These are phyloP conservation scores for Zygosaccharomyces lentus DNA, from an alignment of 805 yeast species.

Conservation along the genomic window DNA sequence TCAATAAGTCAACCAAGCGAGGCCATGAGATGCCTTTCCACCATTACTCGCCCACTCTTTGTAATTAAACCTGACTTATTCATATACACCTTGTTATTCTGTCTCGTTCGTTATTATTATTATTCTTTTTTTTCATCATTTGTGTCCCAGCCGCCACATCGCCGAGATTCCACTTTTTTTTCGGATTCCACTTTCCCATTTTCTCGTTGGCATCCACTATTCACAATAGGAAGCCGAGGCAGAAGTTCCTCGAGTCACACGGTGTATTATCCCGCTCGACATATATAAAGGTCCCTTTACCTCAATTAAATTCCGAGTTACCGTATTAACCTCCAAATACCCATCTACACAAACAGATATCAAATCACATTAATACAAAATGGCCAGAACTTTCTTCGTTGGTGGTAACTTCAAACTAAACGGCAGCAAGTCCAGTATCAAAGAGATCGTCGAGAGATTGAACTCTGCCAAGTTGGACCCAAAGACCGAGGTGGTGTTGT, in stretches of 20 bases:
- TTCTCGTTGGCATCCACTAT: slow-evolving; percentile 2
- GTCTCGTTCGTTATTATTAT: background rate
- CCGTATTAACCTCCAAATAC: background rate
- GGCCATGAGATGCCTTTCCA: too few species aligned
- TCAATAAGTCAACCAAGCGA: too few species aligned
- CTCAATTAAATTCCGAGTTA: background rate
- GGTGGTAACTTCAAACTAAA: slow-evolving; percentile 99
- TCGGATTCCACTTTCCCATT: slow-evolving; percentile 6
- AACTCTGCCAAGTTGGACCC: slow-evolving; percentile 72
- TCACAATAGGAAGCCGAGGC: background rate
- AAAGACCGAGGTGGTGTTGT: slow-evolving; percentile 86
- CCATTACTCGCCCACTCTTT: too few species aligned
- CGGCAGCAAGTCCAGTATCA: slow-evolving; percentile 85
- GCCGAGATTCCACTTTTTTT: slow-evolving; percentile 9
- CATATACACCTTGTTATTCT: too few species aligned
- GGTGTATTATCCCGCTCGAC: background rate
- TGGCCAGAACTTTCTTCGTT: slow-evolving; percentile 91
- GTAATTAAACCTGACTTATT: too few species aligned
- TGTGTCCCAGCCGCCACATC: background rate
- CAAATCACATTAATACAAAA: slow-evolving; percentile 13
- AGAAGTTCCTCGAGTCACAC: slow-evolving; percentile 6
- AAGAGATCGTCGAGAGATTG: slow-evolving; percentile 75
- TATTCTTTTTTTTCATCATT: background rate
- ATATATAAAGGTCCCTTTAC: background rate
- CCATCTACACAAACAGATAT: background rate